A percentile compares a stretch with the other conserved stretches of the same genome.
Conservation (phyloP, 1,284 basidiomycete genomes). For the Cutaneotrichosporon daszewskae region DNA sequence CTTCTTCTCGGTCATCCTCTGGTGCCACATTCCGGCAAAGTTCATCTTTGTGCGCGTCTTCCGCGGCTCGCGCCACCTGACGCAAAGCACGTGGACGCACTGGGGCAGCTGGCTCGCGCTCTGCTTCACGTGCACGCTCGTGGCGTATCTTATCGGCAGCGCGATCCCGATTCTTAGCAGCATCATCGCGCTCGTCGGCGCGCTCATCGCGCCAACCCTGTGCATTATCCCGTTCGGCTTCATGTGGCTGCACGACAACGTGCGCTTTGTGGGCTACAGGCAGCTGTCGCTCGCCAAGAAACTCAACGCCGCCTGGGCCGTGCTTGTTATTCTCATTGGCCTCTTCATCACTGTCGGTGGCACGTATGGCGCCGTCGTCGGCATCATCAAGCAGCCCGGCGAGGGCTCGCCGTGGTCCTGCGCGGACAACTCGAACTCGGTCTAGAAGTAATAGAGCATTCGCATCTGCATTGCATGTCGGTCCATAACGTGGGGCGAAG, state of each 20-base stretch:
- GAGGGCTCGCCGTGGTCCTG: conserved; percentile 34
- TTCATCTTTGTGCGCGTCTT: conserved; percentile 34
- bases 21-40: conserved; percentile 32
- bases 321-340: conserved; percentile 22
- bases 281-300: not conserved
- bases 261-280: conserved; percentile 1
- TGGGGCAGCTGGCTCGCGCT: conserved; percentile 32
- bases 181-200: conserved; percentile 33
- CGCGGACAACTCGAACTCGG: conserved; percentile 31
- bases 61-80: conserved; percentile 29
- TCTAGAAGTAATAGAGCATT: no score
- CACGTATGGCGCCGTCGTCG: conserved; percentile 33
- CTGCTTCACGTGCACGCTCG: conserved; percentile 14
- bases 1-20: conserved; percentile 22
- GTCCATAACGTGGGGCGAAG: no score
- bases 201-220: conserved; percentile 30
- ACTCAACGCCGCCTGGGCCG: conserved; percentile 9
- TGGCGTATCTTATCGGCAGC: conserved; percentile 33
- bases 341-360: conserved; percentile 27
- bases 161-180: conserved; percentile 31
- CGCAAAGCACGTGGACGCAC: conserved; percentile 22
- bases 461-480: no score
- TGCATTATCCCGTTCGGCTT: conserved; percentile 25
- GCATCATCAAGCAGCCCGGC: conserved; percentile 22
- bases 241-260: conserved; percentile 34